phyloP scores from a whole-genome alignment of 2,329 filamentous ascomycete genomes.

The Phialocephala subalpina region DNA sequence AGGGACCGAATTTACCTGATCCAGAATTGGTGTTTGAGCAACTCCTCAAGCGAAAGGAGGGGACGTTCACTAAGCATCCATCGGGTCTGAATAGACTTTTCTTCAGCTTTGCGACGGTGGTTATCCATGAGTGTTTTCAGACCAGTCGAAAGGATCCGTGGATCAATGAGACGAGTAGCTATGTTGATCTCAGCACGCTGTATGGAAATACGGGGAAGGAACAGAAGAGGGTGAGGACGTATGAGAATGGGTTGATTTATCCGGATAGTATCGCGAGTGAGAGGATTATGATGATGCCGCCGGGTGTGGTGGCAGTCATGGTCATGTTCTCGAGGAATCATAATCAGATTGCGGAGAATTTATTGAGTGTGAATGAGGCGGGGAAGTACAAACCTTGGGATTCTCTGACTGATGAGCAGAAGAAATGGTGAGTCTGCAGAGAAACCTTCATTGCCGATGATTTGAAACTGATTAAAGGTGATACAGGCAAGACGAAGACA shows the following conservation, averaged over 20 bases:
- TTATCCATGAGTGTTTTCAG: constrained; percentile 58
- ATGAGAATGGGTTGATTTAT: constrained; percentile 51
- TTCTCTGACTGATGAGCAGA: constrained; percentile 45
- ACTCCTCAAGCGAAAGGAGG: constrained; percentile 50
- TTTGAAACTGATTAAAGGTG: background rate
- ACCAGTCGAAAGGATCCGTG: constrained; percentile 49
- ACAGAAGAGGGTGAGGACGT: constrained; percentile 52
- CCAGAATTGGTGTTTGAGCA: constrained; percentile 56
- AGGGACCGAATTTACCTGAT: constrained; percentile 57
- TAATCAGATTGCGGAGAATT: constrained; percentile 50
- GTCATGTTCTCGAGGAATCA: constrained; percentile 55
- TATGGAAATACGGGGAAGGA: constrained; percentile 54
- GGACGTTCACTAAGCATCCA: constrained; percentile 51
- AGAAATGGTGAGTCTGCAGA: constrained; percentile 46
- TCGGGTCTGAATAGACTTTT: constrained; percentile 54
- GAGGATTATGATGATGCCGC: constrained; percentile 57
- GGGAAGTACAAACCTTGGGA: constrained; percentile 53
- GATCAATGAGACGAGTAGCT: constrained; percentile 56
- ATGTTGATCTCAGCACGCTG: constrained; percentile 55
- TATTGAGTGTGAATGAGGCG: constrained; percentile 52
- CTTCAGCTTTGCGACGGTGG: constrained; percentile 56
- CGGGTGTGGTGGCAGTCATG: constrained; percentile 51
- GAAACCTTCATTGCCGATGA: background rate
- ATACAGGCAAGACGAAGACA: constrained; percentile 54
- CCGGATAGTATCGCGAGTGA: constrained; percentile 54